Evolutionary conservation across 1,284 basidiomycete genomes (phyloP), one percentile per base, ranked within the genome.

Genomic region (Cystobasidiaceae sp.): DNA sequence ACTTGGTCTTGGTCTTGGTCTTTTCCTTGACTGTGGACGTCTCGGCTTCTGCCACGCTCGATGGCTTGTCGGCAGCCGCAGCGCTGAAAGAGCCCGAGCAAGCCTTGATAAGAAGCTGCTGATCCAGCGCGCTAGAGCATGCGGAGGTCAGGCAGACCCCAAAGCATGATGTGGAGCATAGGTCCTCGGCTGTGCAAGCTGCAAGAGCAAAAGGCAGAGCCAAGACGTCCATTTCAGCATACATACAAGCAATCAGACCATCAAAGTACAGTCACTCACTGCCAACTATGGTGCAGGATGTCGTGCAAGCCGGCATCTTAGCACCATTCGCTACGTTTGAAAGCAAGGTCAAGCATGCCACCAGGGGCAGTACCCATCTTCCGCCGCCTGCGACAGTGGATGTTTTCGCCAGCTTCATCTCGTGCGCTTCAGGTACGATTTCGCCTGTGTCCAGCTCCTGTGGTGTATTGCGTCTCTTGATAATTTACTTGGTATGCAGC

Each of bases 161-260:
- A 19, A 56, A 56, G 28, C 54, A 56, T 7, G 54, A 43, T 15
- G 39, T 56, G 3, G 54, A 56, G 27, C 54, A 56, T 37, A 56
- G 37, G 27, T 56, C n/a, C 11, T 25, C 19, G 19, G 41, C 44
- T 17, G 37, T 44, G 23, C 54, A 56, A 30, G 37, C 54, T 56
- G 54, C 17, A n/a, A n/a, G n/a, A n/a, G n/a, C n/a, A n/a, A n/a
- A n/a, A n/a, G n/a, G n/a, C n/a, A n/a, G n/a, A n/a, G n/a, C n/a
- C n/a, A n/a, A n/a, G n/a, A n/a, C n/a, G n/a, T n/a, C n/a, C n/a
- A n/a, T n/a, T n/a, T n/a, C n/a, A n/a, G n/a, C n/a, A n/a, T n/a
- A n/a, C n/a, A n/a, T n/a, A n/a, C n/a, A n/a, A n/a, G n/a, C n/a
- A n/a, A n/a, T n/a, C n/a, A n/a, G n/a, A n/a, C n/a, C n/a, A n/a